Evolutionary conservation across 2,329 filamentous ascomycete genomes (phyloP), one percentile per base, ranked within the genome.

Genomic region (Colletotrichum sp.): DNA sequence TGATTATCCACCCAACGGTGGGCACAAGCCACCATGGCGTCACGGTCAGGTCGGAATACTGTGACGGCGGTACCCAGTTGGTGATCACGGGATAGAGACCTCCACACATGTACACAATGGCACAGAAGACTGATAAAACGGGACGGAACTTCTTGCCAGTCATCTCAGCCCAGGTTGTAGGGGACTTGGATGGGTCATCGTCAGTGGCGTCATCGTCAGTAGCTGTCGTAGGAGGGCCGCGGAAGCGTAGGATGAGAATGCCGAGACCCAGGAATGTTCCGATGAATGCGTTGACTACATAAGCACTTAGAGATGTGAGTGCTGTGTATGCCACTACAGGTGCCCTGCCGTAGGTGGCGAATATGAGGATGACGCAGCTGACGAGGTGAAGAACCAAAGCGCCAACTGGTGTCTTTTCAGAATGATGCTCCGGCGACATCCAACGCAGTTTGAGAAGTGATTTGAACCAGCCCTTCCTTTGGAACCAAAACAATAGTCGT

Each of bases 361-460:
- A 80, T 34, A 84, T 79, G 8, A 84, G 79, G 8, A 84, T 76
- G 24, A 83, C 62, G 64, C 82, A 83, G 6, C 78, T 81, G n/a
- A 76, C 9, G 21, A 84, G 77, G 64, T 84, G 82, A 5, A 84
- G 75, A 3, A 82, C 51, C 18, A 84, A 77, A 8, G 82, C 82
- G 7, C 82, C 82, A 2, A 84, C 79, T 1, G 82, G 82, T 0
- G 82, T 84, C 64, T 80, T 79, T 74, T 84, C 82, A n/a, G 73
- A 75, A 64, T 84, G 82, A 6, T 82, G 75, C 36, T 83, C 81
- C 2, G 83, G 83, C 0, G 79, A 80, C 54, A 83, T 77, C 81
- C 81, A 82, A 0, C 75, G 76, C 2, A 77, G 69, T 8, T 76
- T 76, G 12, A 82, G 73, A 27, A 82, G 69, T 2, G 77, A 78